Conservation (phyloP, 2,329 filamentous ascomycete genomes). For the Chrysoporthe puriensis region DNA sequence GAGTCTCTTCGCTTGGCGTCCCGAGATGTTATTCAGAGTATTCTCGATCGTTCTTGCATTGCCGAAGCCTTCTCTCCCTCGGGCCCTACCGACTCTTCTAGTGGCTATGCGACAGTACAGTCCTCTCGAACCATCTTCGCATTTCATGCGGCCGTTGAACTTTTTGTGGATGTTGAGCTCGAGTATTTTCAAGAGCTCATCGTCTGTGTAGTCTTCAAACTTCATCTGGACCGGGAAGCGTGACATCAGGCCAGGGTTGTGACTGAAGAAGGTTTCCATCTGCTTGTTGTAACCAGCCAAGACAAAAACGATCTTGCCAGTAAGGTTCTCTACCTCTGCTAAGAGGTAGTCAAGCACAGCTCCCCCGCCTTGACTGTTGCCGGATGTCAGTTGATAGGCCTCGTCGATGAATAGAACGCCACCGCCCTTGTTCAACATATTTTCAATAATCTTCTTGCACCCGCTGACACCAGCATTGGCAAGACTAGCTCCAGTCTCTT, state of each 20-base stretch:
- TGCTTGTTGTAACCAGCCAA: conserved; percentile 74
- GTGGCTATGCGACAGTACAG: conserved; percentile 67
- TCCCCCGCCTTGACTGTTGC: conserved; percentile 58
- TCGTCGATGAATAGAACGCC: conserved; percentile 80
- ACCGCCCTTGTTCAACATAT: conserved; percentile 61
- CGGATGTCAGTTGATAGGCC: conserved; percentile 72
- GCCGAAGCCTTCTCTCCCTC: conserved; percentile 70
- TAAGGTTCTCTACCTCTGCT: conserved; percentile 72
- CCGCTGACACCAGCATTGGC: conserved; percentile 63
- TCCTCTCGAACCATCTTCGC: conserved; percentile 61
- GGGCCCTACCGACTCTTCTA: conserved; percentile 62
- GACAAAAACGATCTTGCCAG: conserved; percentile 71
- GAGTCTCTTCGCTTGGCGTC: conserved; percentile 63
- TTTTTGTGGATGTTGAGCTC: conserved; percentile 55
- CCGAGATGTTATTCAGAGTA: conserved; percentile 53
- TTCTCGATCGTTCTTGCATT: conserved; percentile 75
- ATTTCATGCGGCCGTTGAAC: conserved; percentile 58
- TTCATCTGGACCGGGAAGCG: conserved; percentile 68
- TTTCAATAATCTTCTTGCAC: conserved; percentile 59
- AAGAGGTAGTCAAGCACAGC: conserved; percentile 73
- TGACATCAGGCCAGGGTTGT: conserved; percentile 73
- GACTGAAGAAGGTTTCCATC: conserved; percentile 77
- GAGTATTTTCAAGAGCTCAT: conserved; percentile 67
- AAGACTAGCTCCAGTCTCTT: conserved; percentile 70
- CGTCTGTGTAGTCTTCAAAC: conserved; percentile 71